Conservation (phyloP, 148 eudicot species). For the Heliamphora exappendiculata region DNA sequence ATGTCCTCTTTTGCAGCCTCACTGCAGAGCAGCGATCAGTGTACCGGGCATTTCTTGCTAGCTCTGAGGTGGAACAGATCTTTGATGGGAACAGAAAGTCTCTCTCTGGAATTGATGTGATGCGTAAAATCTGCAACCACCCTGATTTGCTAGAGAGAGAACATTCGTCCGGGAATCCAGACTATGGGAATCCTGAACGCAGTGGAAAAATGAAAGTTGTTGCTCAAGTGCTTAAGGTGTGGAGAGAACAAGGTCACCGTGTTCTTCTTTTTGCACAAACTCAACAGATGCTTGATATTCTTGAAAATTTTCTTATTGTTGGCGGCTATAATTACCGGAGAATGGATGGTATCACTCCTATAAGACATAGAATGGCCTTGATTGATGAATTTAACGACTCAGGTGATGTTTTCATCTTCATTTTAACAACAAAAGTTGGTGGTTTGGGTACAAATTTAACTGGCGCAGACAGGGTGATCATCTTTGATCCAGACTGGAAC, state of each 20-base stretch:
- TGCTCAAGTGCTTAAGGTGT: constrained; percentile 74
- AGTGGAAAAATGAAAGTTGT: constrained; percentile 97
- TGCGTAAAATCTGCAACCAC: constrained; percentile 98
- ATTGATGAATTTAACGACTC: constrained; percentile 90
- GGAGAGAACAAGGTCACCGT: constrained; percentile 97
- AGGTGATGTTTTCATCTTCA: constrained; percentile 66
- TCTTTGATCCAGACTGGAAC: constrained; percentile 99
- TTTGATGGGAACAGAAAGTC: constrained; percentile 88
- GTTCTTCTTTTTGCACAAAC: constrained; percentile 94
- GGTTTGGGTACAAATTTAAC: constrained; percentile 96
- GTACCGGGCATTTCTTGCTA: constrained; percentile 92
- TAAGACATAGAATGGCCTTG: constrained; percentile 81
- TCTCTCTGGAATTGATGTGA: constrained; percentile 91
- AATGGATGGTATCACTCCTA: constrained; percentile 92
- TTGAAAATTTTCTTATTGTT: constrained; percentile 64
- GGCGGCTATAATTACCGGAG: constrained; percentile 70
- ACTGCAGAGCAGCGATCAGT: constrained; percentile 76
- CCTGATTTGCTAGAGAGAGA: constrained; percentile 98
- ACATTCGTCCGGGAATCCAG: constrained; percentile 66
- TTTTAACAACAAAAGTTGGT: constrained; percentile 92
- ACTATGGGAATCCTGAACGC: constrained; percentile 90
- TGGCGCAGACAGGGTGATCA: constrained; percentile 93
- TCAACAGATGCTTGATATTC: constrained; percentile 97
- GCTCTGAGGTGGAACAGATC: constrained; percentile 94
- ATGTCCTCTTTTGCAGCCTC: constrained; percentile 97